Evolutionary conservation across 2,329 filamentous ascomycete species (phyloP), one percentile per base, ranked within the genome.

Genomic region (Botrytis paeoniae): DNA sequence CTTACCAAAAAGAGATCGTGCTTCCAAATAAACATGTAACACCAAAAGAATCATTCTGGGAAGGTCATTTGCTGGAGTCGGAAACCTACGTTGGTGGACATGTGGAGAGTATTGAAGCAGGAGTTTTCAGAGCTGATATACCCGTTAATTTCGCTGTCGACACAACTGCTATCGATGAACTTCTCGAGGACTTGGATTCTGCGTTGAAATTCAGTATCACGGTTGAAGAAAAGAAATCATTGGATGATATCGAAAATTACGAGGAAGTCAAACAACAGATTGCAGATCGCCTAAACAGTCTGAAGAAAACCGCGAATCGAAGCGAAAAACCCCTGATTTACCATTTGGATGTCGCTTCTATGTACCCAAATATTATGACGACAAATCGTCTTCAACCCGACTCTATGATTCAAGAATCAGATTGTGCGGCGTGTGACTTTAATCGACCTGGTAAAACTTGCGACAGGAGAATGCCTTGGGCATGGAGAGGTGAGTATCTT

Each of bases 361-460:
- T 99, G 96, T 99, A 99, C 81, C 96, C 96, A 16, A 99, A 99
- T 82, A 99, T 99, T 82, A 99, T 99, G 97, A 99, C 97, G 2
- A 99, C 96, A 1, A 99, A 99, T 82, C 92, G 96, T 81, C 83
- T 99, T 64, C 96, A 99, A 78, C 96, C 96, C 0, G 96, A 99
- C 82, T 98, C 96, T n/a, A 97, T 99, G 94, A 97, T 99, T 71
- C 86, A 95, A 65, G 97, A 99, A 81, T 93, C 95, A 0, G 94
- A 97, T 79, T 99, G 97, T 79, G 96, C 96, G 4, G 95, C 96
- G 18, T 99, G 97, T 82, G 97, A 99, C 81, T 99, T 99, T 86
- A 99, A 99, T 78, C 87, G 96, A 62, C 96, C 96, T 0, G 96
- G 96, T 45, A 99, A 99, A 83, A 98, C 94, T 0, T 99, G 96